These are phyloP conservation scores for Pichia sp. DNA, from an alignment of 1,139 yeast species.

Conservation along the genomic window DNA sequence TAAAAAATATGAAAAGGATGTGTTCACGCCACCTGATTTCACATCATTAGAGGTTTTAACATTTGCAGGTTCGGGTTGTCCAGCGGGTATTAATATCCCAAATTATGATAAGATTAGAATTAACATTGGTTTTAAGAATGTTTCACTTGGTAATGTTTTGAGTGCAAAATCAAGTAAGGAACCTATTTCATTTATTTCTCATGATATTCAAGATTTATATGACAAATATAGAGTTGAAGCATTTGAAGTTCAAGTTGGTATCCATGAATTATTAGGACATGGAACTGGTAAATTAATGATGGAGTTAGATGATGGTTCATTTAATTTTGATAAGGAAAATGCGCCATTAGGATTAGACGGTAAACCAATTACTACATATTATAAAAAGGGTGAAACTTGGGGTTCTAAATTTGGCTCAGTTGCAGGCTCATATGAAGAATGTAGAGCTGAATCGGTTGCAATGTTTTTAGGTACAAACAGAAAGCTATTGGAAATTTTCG, in stretches of 20 bases:
- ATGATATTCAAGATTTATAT: constrained; percentile 47
- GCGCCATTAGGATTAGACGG: constrained; percentile 56
- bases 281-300: constrained; percentile 76
- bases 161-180: constrained; percentile 69
- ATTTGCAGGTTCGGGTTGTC: constrained; percentile 84
- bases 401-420: constrained; percentile 74
- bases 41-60: constrained; percentile 85
- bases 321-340: constrained; percentile 58
- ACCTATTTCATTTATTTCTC: constrained; percentile 59
- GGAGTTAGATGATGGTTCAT: constrained; percentile 56
- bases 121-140: constrained; percentile 81
- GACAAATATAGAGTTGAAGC: constrained; percentile 74
- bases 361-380: constrained; percentile 57
- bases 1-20: constrained; percentile 64
- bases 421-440: constrained; percentile 86
- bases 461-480: constrained; percentile 68
- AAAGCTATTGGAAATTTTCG: constrained; percentile 65
- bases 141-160: constrained; percentile 77
- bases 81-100: constrained; percentile 90
- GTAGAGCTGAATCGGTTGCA: constrained; percentile 89
- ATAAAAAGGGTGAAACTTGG: constrained; percentile 83
- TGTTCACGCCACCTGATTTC: constrained; percentile 87
- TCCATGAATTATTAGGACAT: constrained; percentile 88
- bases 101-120: constrained; percentile 84
- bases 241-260: constrained; percentile 88